Evolutionary conservation across 306 rosid genomes (phyloP), one percentile per base, ranked within the genome.

Genomic region (Pyrus communis): DNA sequence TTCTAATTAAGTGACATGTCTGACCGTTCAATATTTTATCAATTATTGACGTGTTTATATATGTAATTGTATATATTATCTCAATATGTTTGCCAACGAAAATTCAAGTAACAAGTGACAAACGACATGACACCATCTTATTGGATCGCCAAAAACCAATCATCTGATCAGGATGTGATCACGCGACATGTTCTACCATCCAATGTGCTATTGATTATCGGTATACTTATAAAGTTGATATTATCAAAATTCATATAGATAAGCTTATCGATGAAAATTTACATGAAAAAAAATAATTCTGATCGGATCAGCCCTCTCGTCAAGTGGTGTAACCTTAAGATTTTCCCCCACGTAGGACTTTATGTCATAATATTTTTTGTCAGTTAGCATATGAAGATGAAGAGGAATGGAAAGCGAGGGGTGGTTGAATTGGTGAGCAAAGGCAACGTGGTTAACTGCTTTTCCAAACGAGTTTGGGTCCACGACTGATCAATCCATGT

Each of bases 381-480:
- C 85, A 25, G 75, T 27, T 71, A 7, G 74, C 78, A 76, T 77
- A 81, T 81, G 84, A 76, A 63, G 84, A 52, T 15, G 67, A 6
- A 5, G 35, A 5, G 5, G 70, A 43, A 14, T 28, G 21, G 54
- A 4, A 49, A 15, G 55, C 55, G 55, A 49, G 21, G 27, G 46
- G 2, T 7, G 14, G 69, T 19, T 5, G 25, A 7, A 58, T 15
- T 49, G 55, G 17, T 9, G 68, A 9, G 77, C 77, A 22, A 22
- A 43, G 25, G 55, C 62, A 64, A 71, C 82, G 82, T 78, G 82
- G 82, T 62, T 46, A 23, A 49, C 68, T 60, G 60, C 60, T 27
- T 62, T 62, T 62, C 67, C 0, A 30, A 4, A 4, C 43, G 52
- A 25, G 51, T 1, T 33, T 40, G 73, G 82, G 78, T 27, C 82